Evolutionary conservation across 768 basidiomycete species (phyloP), one percentile per base, ranked within the genome.

Genomic region (Dentipellis sp.): DNA sequence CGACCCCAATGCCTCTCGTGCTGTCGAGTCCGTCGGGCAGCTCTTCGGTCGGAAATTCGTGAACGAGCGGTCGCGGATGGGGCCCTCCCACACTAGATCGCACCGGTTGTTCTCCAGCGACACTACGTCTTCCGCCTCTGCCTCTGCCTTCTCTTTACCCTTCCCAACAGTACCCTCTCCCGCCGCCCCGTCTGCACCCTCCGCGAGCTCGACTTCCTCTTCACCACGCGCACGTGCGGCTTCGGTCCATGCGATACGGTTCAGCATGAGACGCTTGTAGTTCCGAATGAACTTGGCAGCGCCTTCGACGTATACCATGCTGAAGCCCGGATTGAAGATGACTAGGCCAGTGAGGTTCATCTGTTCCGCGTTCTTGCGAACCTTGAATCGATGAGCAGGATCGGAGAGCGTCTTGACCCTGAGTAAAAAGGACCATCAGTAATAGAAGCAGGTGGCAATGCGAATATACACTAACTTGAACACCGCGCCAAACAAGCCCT

Each of bases 321-420:
- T 86, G 76, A 97, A 97, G 34, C 79, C 72, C 0, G 93, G 88
- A 66, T 94, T 84, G 79, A 93, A 92, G 65, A 97, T 86, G 65
- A 90, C 93, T 37, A 94, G 73, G 10, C 97, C 97, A 0, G 91
- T 86, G 12, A 98, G 76, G 58, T 82, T 84, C 67, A 87, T 77
- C 67, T 97, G 93, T 65, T 95, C 90, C 1, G 97, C 97, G 64
- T 98, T 98, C 76, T 91, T 94, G 57, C 90, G 84, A 53, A 97
- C 90, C 75, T 98, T 99, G 78, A 92, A 97, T 58, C 90, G 86
- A 64, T 99, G 97, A 10, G 90, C 78, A 1, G 88, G 92, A 67
- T 98, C 94, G n/a, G 84, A 79, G 48, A 99, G 82, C 55, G 81
- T 86, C 67, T 88, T 87, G 62, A 99, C 78, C 73, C 93, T 92